Percentiles rank a stretch among this genome's conserved stretches.
phyloP scores from a whole-genome alignment of 164 flowering plant species.

The Sextonia rubra region DNA sequence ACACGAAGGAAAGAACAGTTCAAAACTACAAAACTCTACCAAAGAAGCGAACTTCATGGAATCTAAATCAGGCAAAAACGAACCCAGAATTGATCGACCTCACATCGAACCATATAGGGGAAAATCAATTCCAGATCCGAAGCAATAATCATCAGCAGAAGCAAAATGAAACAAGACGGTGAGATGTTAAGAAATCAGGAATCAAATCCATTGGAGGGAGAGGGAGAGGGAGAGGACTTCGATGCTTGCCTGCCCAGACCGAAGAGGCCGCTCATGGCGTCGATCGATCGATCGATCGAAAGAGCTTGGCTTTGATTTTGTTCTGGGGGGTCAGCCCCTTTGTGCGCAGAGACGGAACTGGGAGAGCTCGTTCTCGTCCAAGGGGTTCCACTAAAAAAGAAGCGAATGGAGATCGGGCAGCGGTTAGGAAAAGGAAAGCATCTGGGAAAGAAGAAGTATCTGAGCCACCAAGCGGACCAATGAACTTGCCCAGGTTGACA shows the following conservation, averaged over 20 bases:
- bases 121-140: not conserved
- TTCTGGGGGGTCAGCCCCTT: not conserved
- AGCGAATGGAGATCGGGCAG: slow-evolving; percentile 9
- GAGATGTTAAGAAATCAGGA: not conserved
- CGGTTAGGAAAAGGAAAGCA: not conserved
- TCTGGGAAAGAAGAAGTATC: no score
- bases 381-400: not conserved
- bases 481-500: no score
- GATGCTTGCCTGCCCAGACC: slow-evolving; percentile 27
- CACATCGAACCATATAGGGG: not conserved
- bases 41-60: not conserved
- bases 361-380: not conserved
- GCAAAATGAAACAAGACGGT: not conserved
- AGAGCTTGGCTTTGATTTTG: not conserved
- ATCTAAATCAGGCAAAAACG: not conserved
- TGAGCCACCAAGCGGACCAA: no score
- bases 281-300: not conserved
- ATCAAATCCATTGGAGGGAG: not conserved
- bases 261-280: slow-evolving; percentile 26
- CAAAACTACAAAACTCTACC: not conserved
- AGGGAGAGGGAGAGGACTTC: not conserved
- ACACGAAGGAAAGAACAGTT: not conserved
- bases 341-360: not conserved
- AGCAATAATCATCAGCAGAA: not conserved
- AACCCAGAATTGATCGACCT: not conserved